These are phyloP conservation scores for Whalleya microplaca DNA, from an alignment of 2,329 filamentous ascomycete genomes.

Conservation along the genomic window DNA sequence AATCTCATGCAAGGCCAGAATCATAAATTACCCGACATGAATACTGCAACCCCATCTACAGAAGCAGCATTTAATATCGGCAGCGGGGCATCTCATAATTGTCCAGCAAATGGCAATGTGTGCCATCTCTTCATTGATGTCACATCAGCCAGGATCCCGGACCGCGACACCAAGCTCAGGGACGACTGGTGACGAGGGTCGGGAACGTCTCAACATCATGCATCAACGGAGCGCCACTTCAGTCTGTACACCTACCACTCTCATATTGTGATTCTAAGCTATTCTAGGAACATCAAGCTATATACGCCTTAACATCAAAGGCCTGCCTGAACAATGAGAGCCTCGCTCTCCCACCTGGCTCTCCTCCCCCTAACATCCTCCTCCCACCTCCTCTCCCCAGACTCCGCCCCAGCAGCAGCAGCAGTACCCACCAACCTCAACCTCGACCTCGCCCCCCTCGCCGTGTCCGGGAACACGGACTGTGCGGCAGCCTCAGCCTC, in stretches of 20 bases:
- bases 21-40: background rate
- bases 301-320: too few relatives aligned
- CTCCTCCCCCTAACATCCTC: background rate
- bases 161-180: background rate
- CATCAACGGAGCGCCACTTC: background rate
- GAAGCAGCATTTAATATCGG: background rate
- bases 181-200: background rate
- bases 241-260: background rate
- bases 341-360: background rate
- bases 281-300: background rate
- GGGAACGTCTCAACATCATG: background rate
- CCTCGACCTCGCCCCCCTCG: background rate
- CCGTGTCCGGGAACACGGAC: conserved; percentile 9
- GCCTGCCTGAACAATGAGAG: too few relatives aligned
- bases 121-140: background rate
- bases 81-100: background rate
- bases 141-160: background rate
- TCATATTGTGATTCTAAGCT: background rate
- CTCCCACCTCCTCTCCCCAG: background rate
- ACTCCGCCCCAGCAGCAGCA: background rate
- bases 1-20: background rate
- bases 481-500: conserved; percentile 13
- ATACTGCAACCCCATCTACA: background rate
- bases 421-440: background rate
- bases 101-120: background rate